These are phyloP conservation scores for Stipa capillata DNA, from an alignment of 176 grass and related monocot species.

Conservation along the genomic window DNA sequence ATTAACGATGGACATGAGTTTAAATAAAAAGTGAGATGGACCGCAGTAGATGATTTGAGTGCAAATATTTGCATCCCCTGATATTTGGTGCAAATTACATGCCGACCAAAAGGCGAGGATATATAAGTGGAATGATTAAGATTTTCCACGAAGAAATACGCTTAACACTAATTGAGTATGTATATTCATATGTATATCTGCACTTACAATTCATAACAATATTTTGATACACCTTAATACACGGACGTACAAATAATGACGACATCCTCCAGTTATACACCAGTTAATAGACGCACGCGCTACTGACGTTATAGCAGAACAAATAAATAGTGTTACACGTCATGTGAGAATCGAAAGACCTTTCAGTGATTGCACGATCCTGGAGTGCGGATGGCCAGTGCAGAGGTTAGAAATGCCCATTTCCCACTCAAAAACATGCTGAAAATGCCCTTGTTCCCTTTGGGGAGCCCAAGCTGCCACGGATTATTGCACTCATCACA, in stretches of 20 bases:
- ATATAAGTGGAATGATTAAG: background rate
- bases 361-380: constrained; percentile 40
- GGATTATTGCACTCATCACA: background rate
- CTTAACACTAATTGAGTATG: background rate
- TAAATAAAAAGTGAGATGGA: no score
- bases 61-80: no score
- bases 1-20: no score
- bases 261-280: constrained; percentile 37
- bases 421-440: constrained; percentile 78
- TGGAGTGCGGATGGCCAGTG: constrained; percentile 38
- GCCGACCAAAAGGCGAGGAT: background rate
- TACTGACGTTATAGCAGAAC: constrained; percentile 16
- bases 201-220: constrained; percentile 35
- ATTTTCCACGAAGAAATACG: background rate
- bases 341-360: constrained; percentile 22
- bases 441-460: constrained; percentile 42
- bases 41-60: no score
- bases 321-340: constrained; percentile 4
- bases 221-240: constrained; percentile 27
- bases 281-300: constrained; percentile 11
- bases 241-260: constrained; percentile 10
- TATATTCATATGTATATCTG: constrained; percentile 19
- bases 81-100: no score
- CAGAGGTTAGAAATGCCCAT: constrained; percentile 47
- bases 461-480: constrained; percentile 44